Percentiles rank a stretch among this genome's conserved stretches.
Evolutionary conservation across 169 alveolate genomes (phyloP).

Genomic region (Cryptosporidium ubiquitum): DNA sequence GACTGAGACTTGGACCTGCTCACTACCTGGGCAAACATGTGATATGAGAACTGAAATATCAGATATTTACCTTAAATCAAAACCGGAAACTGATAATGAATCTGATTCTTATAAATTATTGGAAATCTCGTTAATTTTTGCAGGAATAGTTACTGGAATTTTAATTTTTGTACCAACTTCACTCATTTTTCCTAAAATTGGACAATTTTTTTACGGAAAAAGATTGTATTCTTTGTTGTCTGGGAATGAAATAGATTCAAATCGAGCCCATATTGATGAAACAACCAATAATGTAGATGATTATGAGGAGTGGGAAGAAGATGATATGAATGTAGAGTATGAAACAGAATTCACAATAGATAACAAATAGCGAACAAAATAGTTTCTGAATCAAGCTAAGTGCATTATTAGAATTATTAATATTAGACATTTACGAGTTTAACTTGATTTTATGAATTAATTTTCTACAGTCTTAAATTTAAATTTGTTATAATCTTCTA

Average conservation of each 20-base stretch:
- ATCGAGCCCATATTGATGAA: neutral
- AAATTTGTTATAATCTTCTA: neutral
- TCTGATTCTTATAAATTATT: slow-evolving; percentile 27
- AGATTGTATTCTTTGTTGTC: slow-evolving; percentile 26
- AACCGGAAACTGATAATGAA: neutral
- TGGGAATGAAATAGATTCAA: slow-evolving; percentile 25
- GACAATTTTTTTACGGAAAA: slow-evolving; percentile 46
- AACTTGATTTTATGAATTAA: neutral
- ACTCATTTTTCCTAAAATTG: slow-evolving; percentile 49
- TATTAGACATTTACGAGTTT: neutral
- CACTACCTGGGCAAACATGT: slow-evolving; percentile 53
- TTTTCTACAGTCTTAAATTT: neutral
- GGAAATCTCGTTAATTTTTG: slow-evolving; percentile 59
- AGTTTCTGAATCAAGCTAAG: neutral
- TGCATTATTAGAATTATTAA: neutral
- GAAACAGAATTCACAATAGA: slow-evolving; percentile 69
- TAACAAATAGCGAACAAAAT: neutral
- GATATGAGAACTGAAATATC: slow-evolving; percentile 61
- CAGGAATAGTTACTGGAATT: slow-evolving; percentile 63
- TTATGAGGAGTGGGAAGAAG: slow-evolving; percentile 36
- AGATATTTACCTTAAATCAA: slow-evolving; percentile 35
- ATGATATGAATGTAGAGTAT: slow-evolving; percentile 21
- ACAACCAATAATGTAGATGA: slow-evolving; percentile 19
- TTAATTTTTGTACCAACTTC: slow-evolving; percentile 50
- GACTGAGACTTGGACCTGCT: slow-evolving; percentile 68